Evolutionary conservation across 176 grass and related monocot species (phyloP), one percentile per base, ranked within the genome.

Genomic region (Rhynchospora tenuis): DNA sequence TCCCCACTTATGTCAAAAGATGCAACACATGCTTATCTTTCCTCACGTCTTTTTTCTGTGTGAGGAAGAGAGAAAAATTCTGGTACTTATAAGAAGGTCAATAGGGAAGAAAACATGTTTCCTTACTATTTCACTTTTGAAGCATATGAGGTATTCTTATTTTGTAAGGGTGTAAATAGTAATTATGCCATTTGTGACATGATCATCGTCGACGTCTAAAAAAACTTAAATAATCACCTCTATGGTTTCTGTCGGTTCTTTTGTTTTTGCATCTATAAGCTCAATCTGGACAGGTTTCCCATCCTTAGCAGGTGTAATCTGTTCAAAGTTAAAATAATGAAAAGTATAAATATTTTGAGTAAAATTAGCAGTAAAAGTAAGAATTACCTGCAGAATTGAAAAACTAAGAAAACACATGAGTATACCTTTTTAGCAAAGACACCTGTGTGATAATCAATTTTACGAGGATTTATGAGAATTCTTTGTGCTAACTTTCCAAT

Each of bases 211-310:
- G 61, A 19, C 45, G n/a, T 71, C 12, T 70, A 19, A 31, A 88
- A 1, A 65, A 82, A 82, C 22, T 19, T 28, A 42, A 86, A 42
- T 64, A 46, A 52, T 84, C 78, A 93, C 95, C 90, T 98, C 95
- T 79, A 98, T 86, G 57, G 90, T 93, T 85, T 98, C 92, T 89
- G 73, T 98, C 48, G 83, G 87, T 54, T 98, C 92, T 86, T 98
- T 98, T 82, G 95, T 93, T 84, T 94, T 98, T 61, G 92, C 95
- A 91, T 98, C 92, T 84, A 98, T 94, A 75, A 94, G 95, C 83
- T 98, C 92, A 64, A 98, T 98, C 46, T 88, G 84, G 69, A 98
- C 95, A 81, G 95, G 92, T 71, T 89, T 98, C 78, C 92, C 92
- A 82, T 98, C 92, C 86, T 88, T 98, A 63, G 92, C 92, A 68